Evolutionary conservation across 345 rosid species (phyloP), one percentile per base, ranked within the genome.

Genomic region (Gynandropsis gynandra): DNA sequence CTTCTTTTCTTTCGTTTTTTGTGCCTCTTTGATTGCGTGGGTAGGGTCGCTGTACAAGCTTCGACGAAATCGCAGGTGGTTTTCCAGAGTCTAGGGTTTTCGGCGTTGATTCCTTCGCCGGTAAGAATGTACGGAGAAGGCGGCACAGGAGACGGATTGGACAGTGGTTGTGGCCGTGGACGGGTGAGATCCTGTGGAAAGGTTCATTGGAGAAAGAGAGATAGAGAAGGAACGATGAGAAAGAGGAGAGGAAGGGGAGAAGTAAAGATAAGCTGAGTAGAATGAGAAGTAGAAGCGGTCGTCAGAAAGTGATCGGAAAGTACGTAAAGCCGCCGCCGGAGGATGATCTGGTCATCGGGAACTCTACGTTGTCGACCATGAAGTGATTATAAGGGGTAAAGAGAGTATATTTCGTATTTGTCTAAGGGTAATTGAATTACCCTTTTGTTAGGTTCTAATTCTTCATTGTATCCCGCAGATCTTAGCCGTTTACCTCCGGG

Each of bases 111-210:
- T n/a, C n/a, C n/a, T n/a, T n/a, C n/a, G n/a, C 60, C 41, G 40
- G 48, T 63, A 52, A 70, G 55, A 18, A 50, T 77, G 70, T 67
- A 64, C 59, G 77, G 77, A 59, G 46, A 42, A 21, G 18, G 48
- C 14, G 42, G 48, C 14, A 8, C 14, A 1, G 42, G 42, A 39
- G 42, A 15, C 42, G 54, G 54, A 14, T 47, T 37, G 52, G 42
- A 34, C 42, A 58, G 44, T 8, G 70, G 50, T 1, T 64, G 69
- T 93, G 99, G 99, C 97, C 99, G 29, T 74, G 72, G 34, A 85
- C 99, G 0, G 99, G 99, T 6, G 97, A 88, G 70, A 76, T 88
- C 7, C 61, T 76, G 57, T 93, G 97, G 85, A 72, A 77, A 15
- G 95, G 97, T 20, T 62, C 85, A 7, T 56, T 74, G 32, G 97